Evolutionary conservation across 1,284 basidiomycete species (phyloP), one percentile per base, ranked within the genome.

Genomic region (Rhodotorula sp.): DNA sequence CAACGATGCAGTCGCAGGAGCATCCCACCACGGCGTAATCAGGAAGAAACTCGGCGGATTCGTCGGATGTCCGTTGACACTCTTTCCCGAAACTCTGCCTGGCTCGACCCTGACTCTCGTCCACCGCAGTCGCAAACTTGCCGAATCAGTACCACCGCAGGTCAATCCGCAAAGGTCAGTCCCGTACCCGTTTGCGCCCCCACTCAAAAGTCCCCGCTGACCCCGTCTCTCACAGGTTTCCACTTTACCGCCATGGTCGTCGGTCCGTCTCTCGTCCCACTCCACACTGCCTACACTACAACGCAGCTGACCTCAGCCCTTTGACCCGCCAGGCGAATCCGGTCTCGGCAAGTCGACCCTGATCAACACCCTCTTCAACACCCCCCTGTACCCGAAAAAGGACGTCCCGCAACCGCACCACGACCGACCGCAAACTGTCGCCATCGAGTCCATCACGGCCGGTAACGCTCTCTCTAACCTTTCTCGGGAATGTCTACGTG

Each of bases 141-240:
- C 94, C 95, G 69, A 96, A 97, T 86, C 94, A 97, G 82, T 93
- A 96, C 60, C 95, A 96, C 84, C 89, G 95, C 82, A 93, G 94
- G 84, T 95, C 93, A 79, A 90, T 95, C 68, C 87, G 91, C 84
- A 83, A 81, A 53, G 60, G 58, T 29, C 15, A 26, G 58, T 12
- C 5, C 2, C 15, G 20, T n/a, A 12, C 18, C 3, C 26, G 56
- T 72, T 15, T n/a, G 22, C 24, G 49, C 48, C 7, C 42, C 30
- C 42, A 24, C 48, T 53, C 14, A 10, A 51, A 20, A 1, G 24
- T 17, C 46, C 30, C 24, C 8, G n/a, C 33, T 20, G 29, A 51
- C 20, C 42, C 4, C 3, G 8, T 6, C 20, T 6, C 26, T 17
- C 17, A 15, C 58, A 59, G 58, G 94, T 57, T 97, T 97, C 85